Percentiles rank a stretch among this genome's conserved stretches.
Evolutionary conservation across 148 eudicot species (phyloP).

Genomic region (Pharnaceum exiguum): DNA sequence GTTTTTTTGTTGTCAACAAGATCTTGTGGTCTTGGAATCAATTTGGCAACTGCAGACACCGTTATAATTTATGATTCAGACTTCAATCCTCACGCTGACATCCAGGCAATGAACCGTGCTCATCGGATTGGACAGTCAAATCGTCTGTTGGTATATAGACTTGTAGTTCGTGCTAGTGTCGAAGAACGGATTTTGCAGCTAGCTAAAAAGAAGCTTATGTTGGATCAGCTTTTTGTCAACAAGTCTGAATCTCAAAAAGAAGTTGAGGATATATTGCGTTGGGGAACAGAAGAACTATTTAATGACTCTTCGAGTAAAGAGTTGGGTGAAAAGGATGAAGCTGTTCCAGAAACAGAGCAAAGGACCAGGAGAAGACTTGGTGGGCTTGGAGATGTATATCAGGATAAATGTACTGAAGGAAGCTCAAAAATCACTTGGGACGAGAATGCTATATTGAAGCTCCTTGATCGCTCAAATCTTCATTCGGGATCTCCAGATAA

Average conservation of each 20-base stretch:
- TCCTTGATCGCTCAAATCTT: conserved; percentile 90
- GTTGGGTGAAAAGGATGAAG: conserved; percentile 50
- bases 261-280: conserved; percentile 89
- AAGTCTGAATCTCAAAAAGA: conserved; percentile 97
- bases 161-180: conserved; percentile 98
- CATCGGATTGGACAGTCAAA: conserved; percentile 98
- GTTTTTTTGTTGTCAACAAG: conserved; percentile 90
- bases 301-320: conserved; percentile 57
- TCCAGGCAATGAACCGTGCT: conserved; percentile 99
- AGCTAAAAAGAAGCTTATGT: conserved; percentile 94
- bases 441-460: conserved; percentile 77
- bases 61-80: conserved; percentile 97
- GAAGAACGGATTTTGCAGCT: conserved; percentile 98
- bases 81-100: conserved; percentile 98
- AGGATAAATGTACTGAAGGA: conserved; percentile 86
- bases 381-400: conserved; percentile 90
- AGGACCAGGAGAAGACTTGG: conserved; percentile 69
- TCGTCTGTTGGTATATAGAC: conserved; percentile 86
- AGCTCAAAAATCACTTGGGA: conserved; percentile 80
- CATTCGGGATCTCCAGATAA: conserved; percentile 59
- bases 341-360: conserved; percentile 49
- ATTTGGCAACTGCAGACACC: conserved; percentile 97
- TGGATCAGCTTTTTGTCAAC: conserved; percentile 95
- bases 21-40: conserved; percentile 97
- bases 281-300: conserved; percentile 99